Evolutionary conservation across 495 filamentous ascomycete species (phyloP).

Genomic region (Lophium mytilinum): DNA sequence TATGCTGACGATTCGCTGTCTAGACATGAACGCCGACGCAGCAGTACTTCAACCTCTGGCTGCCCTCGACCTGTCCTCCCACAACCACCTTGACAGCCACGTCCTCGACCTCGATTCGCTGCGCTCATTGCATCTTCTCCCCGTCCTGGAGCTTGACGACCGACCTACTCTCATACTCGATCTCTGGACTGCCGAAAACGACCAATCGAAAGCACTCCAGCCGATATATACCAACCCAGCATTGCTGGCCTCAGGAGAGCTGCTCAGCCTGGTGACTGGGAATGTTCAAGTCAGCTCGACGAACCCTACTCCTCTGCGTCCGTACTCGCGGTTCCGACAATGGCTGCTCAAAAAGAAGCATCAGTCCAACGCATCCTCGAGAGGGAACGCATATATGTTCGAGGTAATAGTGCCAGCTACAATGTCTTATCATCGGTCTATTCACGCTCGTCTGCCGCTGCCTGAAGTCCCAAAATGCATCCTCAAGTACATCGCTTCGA

Average conservation of each 20-base stretch:
- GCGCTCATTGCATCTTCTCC: too few relatives aligned
- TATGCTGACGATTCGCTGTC: too few relatives aligned
- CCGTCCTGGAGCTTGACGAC: background rate
- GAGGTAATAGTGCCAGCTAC: background rate
- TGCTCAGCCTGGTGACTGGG: background rate
- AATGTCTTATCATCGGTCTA: too few relatives aligned
- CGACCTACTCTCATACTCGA: background rate
- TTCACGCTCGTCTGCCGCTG: too few relatives aligned
- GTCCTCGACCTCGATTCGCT: too few relatives aligned
- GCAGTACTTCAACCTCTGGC: too few relatives aligned
- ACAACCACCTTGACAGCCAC: too few relatives aligned
- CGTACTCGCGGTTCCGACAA: background rate
- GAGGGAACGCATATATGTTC: background rate
- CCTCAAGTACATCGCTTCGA: too few relatives aligned
- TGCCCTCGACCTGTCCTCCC: too few relatives aligned
- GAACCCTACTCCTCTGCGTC: background rate
- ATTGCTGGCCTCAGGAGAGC: background rate
- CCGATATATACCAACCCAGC: background rate
- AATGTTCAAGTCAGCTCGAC: background rate
- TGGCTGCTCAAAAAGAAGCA: background rate
- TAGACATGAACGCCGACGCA: too few relatives aligned
- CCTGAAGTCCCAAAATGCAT: too few relatives aligned
- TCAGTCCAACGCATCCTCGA: background rate
- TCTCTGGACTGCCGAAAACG: background rate
- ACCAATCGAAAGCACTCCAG: background rate